Evolutionary conservation across 192 early-diverging fungal species (phyloP), one percentile per base, ranked within the genome.

Genomic region (Coemansia biformis): DNA sequence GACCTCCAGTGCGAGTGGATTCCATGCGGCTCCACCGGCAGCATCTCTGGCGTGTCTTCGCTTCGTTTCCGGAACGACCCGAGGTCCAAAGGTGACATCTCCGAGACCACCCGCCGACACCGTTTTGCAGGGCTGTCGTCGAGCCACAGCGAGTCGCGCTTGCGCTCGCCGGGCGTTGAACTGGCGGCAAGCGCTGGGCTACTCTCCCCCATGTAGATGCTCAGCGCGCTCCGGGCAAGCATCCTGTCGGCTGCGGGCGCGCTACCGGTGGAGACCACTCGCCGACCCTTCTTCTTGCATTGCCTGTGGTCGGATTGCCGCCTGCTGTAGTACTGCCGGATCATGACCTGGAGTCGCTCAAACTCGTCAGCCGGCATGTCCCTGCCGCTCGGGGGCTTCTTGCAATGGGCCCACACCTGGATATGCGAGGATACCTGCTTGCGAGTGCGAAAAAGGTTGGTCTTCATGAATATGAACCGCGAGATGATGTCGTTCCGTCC

Each of bases 351-450:
- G 24, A 75, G 41, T 14, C 63, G 54, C 28, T 57, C 23, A 39
- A 75, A 75, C 24, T 43, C 62, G 14, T 28, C 49, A 37, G 58
- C 50, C 32, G 40, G n/a, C 51, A 75, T 63, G 39, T 46, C 47
- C 33, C 58, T 53, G 54, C 54, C 59, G 63, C 73, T 59, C 29
- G 72, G 64, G 15, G 66, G 60, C 55, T 82, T 82, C 45, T 81
- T 80, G 36, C 84, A 84, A 50, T 88, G 83, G 43, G 81, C 83
- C 60, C 85, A 73, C 8, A 88, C 86, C 53, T 88, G 86, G 24
- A 88, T 85, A 50, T 88, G 86, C 15, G 83, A 86, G 1, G 84
- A 86, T 6, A 88, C 84, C 48, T 88, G 86, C 58, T 88, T 88
- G 42, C 84, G 74, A n/a, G 84, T 77, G 9, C 86, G 75, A 22